These are phyloP conservation scores for Camellia lanceoleosa DNA, from an alignment of 148 eudicot species.

Conservation along the genomic window DNA sequence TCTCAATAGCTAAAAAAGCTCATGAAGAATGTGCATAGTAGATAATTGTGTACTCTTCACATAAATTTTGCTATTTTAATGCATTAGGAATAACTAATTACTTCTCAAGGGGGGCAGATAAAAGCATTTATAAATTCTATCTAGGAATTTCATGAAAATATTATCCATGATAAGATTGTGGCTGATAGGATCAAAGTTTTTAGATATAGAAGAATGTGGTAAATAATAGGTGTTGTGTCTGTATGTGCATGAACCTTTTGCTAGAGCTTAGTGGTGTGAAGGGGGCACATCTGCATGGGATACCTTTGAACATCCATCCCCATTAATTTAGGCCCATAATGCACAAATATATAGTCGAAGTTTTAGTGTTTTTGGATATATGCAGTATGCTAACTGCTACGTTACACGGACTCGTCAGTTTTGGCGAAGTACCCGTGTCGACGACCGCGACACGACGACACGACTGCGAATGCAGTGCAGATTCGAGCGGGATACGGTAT, in stretches of 20 bases:
- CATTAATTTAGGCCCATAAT: neutral
- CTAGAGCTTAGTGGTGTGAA: neutral
- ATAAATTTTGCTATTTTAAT: too few relatives aligned
- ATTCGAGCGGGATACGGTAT: too few relatives aligned
- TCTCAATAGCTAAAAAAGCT: neutral
- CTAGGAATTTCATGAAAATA: neutral
- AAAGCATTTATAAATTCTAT: conserved; percentile 3
- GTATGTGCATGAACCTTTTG: neutral
- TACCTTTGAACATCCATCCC: neutral
- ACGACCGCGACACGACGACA: too few relatives aligned
- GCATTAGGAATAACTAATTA: neutral
- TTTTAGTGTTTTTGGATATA: neutral
- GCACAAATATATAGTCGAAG: neutral
- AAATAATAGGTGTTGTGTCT: neutral
- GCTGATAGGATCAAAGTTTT: neutral
- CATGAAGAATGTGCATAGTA: neutral
- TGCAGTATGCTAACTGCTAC: neutral
- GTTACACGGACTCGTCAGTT: too few relatives aligned
- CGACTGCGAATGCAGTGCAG: too few relatives aligned
- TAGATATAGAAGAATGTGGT: neutral
- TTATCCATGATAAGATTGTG: neutral
- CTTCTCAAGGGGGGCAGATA: neutral
- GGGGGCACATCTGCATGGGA: neutral
- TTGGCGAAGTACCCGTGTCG: too few relatives aligned
- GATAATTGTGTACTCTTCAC: neutral